Evolutionary conservation across 2,329 filamentous ascomycete genomes (phyloP).

Genomic region (Aspergillus glaucus): DNA sequence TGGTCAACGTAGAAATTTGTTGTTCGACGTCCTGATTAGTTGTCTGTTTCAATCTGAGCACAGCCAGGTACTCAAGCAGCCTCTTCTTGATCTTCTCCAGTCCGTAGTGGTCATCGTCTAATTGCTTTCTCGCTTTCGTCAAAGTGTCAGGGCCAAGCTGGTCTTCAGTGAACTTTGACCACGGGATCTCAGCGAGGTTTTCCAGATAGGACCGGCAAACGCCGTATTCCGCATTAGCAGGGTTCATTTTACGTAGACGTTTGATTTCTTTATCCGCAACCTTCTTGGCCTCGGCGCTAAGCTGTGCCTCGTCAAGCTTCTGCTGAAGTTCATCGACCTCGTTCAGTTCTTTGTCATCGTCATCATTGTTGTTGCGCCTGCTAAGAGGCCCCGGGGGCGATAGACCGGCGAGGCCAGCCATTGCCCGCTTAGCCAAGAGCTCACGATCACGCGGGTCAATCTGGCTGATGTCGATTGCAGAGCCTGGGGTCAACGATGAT

Average conservation of each 20-base stretch:
- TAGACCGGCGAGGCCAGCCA: slow-evolving; percentile 39
- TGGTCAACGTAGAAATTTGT: slow-evolving; percentile 57
- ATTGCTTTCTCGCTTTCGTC: slow-evolving; percentile 72
- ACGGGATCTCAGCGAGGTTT: slow-evolving; percentile 88
- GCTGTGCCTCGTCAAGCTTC: slow-evolving; percentile 71
- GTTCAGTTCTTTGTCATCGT: slow-evolving; percentile 74
- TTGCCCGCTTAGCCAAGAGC: slow-evolving; percentile 35
- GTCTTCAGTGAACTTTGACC: slow-evolving; percentile 78
- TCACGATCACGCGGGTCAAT: slow-evolving; percentile 45
- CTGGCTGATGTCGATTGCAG: slow-evolving; percentile 51
- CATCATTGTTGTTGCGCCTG: slow-evolving; percentile 44
- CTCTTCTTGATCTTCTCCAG: slow-evolving; percentile 97
- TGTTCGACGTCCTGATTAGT: slow-evolving; percentile 77
- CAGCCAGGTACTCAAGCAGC: slow-evolving; percentile 87
- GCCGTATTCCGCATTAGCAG: slow-evolving; percentile 91
- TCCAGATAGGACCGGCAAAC: slow-evolving; percentile 91
- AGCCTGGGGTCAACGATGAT: slow-evolving; percentile 55
- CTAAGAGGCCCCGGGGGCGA: slow-evolving; percentile 33
- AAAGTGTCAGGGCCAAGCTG: slow-evolving; percentile 76
- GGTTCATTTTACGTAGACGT: slow-evolving; percentile 88
- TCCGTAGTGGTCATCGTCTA: slow-evolving; percentile 94
- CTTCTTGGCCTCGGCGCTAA: slow-evolving; percentile 79
- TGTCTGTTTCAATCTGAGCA: slow-evolving; percentile 89
- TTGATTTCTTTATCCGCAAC: slow-evolving; percentile 86
- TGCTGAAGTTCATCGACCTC: slow-evolving; percentile 90